phyloP scores from a whole-genome alignment of 2,329 filamentous ascomycete genomes.

The Daldinia sp. region DNA sequence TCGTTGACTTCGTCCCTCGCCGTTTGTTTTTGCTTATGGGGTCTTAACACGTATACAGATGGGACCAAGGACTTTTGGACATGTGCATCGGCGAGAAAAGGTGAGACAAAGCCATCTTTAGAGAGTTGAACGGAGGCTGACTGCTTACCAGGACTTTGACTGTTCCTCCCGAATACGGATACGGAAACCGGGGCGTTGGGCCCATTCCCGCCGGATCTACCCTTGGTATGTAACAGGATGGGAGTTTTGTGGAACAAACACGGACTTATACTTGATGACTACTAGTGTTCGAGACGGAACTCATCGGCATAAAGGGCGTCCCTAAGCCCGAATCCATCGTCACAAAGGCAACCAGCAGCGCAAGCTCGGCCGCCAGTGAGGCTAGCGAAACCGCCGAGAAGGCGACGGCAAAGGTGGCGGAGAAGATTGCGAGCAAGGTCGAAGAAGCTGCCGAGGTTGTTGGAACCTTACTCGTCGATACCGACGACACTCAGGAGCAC shows the following conservation, averaged over 20 bases:
- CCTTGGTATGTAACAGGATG: constrained; percentile 62
- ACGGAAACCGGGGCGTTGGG: constrained; percentile 78
- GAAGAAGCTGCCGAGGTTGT: constrained; percentile 60
- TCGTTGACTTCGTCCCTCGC: constrained; percentile 46
- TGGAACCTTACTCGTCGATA: constrained; percentile 62
- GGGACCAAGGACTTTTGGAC: constrained; percentile 87
- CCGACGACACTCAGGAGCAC: constrained; percentile 65
- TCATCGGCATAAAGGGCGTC: constrained; percentile 84
- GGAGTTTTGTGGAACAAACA: neutral
- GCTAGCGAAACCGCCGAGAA: constrained; percentile 43
- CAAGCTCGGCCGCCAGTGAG: constrained; percentile 42
- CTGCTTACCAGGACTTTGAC: constrained; percentile 70
- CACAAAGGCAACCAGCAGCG: constrained; percentile 48
- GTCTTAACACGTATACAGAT: constrained; percentile 58
- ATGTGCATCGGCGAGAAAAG: constrained; percentile 97
- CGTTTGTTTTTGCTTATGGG: neutral
- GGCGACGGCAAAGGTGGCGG: constrained; percentile 46
- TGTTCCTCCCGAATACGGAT: constrained; percentile 86
- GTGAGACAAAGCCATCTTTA: constrained; percentile 33
- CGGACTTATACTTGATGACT: constrained; percentile 13
- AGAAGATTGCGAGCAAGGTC: constrained; percentile 54
- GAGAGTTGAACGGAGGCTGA: constrained; percentile 1
- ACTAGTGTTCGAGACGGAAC: constrained; percentile 87
- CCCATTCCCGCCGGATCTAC: constrained; percentile 86
- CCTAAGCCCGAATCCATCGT: constrained; percentile 57